Evolutionary conservation across 2,329 filamentous ascomycete genomes (phyloP).

Genomic region (Didymellaceae sp.): DNA sequence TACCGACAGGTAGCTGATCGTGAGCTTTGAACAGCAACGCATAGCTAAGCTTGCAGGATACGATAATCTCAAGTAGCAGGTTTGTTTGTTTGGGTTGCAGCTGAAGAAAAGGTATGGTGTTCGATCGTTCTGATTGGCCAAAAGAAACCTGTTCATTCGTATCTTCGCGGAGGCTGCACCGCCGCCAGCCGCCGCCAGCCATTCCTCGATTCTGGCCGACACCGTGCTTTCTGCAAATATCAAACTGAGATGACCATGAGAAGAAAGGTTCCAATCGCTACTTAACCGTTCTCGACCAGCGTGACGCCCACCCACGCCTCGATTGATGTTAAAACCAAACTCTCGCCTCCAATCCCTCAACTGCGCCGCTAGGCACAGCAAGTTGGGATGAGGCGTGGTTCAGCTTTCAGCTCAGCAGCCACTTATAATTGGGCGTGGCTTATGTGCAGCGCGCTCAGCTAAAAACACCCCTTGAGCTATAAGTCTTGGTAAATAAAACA

Average conservation of each 20-base stretch:
- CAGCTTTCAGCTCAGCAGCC: conserved; percentile 17
- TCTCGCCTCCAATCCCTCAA: background rate
- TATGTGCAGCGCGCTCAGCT: conserved; percentile 21
- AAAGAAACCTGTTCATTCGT: too few species aligned
- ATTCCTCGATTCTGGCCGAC: too few species aligned
- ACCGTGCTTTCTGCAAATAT: too few species aligned
- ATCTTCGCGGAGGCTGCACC: too few species aligned
- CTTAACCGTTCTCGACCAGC: background rate
- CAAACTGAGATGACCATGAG: background rate
- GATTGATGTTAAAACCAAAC: background rate
- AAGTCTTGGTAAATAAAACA: background rate
- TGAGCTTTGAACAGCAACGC: too few species aligned
- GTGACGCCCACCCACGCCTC: background rate
- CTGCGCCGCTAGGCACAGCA: conserved; percentile 7
- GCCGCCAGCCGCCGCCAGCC: too few species aligned
- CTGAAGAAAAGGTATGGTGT: too few species aligned
- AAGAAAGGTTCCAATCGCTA: conserved; percentile 1
- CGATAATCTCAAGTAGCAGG: too few species aligned
- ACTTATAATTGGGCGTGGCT: conserved; percentile 16
- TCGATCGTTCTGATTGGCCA: too few species aligned
- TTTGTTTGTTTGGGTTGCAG: too few species aligned
- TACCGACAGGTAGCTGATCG: background rate
- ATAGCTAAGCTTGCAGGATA: too few species aligned
- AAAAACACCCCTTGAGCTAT: conserved; percentile 12
- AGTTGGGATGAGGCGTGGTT: conserved; percentile 15